Base-by-base conservation (phyloP, 106 monocot genomes). In the Hemerocallis citrina region DNA sequence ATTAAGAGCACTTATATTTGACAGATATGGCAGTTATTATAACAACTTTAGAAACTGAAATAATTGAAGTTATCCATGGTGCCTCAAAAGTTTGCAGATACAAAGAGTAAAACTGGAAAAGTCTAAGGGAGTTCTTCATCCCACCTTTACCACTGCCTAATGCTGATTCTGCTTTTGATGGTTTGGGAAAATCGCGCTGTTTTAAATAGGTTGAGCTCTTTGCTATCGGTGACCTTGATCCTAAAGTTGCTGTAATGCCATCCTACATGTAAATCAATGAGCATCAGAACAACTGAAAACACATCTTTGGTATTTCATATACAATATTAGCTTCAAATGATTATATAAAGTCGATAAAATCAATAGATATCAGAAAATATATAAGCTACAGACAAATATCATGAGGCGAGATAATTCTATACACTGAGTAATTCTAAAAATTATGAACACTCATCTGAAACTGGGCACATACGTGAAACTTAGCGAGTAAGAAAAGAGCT, bases 141-240 rank as follows among this genome's bases (percentile, higher is more conserved):
- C 50, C 44, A 93, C 94, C 89, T 80, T 34, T 65, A 64, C 83
- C 78, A 58, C 68, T 52, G 27, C 95, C 95, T 67, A 96, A 67
- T 14, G 87, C 17, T 58, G 45, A 77, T 9, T 87, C 81, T 34
- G 77, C 87, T 68, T 90, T 91, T 59, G 96, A 91, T 68, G 63
- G 25, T 38, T 29, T 61, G n/a, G 37, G 46, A 32, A 74, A 56
- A 57, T 82, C 81, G 60, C 38, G 47, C 32, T 67, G 59, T 41
- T 52, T 52, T 29, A 43, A 40, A 47, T 42, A 49, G 47, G 34
- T 6, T 33, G 54, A 72, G 44, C 45, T 44, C 40, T 78, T 79
- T 40, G 68, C 65, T 64, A 84, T 68, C 61, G 76, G 56, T 9
- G 78, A 77, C 43, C 83, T 81, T 74, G 83, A 86, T 50, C 74